These are phyloP conservation scores for Verbascum thapsus DNA, from an alignment of 257 asterid genomes.

Conservation along the genomic window DNA sequence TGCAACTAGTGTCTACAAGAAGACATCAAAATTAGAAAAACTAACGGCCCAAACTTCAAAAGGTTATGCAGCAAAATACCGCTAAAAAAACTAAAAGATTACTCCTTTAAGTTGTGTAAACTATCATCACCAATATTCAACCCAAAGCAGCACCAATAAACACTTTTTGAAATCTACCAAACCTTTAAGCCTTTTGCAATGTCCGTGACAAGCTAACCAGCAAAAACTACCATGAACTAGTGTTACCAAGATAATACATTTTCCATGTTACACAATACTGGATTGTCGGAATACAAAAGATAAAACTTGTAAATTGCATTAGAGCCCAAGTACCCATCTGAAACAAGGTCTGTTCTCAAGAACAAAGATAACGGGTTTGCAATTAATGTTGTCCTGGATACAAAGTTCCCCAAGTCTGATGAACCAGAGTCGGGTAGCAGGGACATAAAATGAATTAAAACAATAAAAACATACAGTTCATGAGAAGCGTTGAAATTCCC, in stretches of 20 bases:
- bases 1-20: background rate
- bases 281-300: too few species aligned
- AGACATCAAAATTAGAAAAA: background rate
- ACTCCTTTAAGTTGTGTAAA: background rate
- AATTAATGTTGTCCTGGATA: too few species aligned
- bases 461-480: background rate
- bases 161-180: background rate
- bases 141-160: background rate
- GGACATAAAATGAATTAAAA: background rate
- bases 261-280: too few species aligned
- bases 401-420: too few species aligned
- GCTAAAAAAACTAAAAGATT: background rate
- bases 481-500: background rate
- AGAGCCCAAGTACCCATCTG: background rate
- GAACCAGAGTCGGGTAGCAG: background rate
- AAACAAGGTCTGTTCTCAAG: background rate
- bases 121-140: background rate
- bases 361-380: too few species aligned
- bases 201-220: background rate
- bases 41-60: too few species aligned
- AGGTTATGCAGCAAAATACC: background rate
- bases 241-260: too few species aligned
- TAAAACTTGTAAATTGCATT: background rate
- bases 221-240: too few species aligned
- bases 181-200: background rate